Conservation (phyloP, 139 green algal genomes). For the Auxenochlorella protothecoides region DNA sequence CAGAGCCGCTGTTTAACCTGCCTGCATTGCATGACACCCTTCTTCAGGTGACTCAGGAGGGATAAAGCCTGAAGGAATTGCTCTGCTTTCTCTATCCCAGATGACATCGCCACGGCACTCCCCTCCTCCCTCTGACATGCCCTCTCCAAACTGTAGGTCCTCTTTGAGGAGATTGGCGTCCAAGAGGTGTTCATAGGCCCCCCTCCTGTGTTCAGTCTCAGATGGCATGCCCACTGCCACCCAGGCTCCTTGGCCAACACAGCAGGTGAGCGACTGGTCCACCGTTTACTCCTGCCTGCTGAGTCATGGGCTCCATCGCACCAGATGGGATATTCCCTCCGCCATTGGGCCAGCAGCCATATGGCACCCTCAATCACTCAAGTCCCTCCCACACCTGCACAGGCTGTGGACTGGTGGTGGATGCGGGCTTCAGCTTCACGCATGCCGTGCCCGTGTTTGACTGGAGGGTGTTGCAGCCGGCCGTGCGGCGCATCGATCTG, state of each 20-base stretch:
- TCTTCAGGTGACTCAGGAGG: constrained; percentile 11
- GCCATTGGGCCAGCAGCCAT: no score
- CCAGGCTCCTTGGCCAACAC: constrained; percentile 21
- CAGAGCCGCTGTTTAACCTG: constrained; percentile 78
- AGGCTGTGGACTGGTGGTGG: constrained; percentile 56
- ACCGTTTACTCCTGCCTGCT: no score
- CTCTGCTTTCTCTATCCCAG: no score
- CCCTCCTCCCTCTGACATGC: not conserved
- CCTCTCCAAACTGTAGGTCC: constrained; percentile 31
- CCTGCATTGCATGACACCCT: constrained; percentile 39
- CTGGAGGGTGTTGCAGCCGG: constrained; percentile 28
- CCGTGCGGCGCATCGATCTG: constrained; percentile 76
- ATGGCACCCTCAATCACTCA: no score
- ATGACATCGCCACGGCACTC: no score
- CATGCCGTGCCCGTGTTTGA: constrained; percentile 66
- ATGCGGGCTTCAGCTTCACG: constrained; percentile 70
- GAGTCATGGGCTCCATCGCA: no score
- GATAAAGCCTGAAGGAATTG: no score
- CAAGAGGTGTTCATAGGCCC: constrained; percentile 36
- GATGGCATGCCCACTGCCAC: constrained; percentile 14
- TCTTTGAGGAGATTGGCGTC: constrained; percentile 76
- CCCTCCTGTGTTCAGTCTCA: constrained; percentile 48
- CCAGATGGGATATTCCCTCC: no score
- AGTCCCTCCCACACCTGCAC: not conserved
- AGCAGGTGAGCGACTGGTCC: constrained; percentile 5